A percentile compares a stretch with the other conserved stretches of the same genome.
Evolutionary conservation across 148 eudicot species (phyloP).

Genomic region (Beta vulgaris): DNA sequence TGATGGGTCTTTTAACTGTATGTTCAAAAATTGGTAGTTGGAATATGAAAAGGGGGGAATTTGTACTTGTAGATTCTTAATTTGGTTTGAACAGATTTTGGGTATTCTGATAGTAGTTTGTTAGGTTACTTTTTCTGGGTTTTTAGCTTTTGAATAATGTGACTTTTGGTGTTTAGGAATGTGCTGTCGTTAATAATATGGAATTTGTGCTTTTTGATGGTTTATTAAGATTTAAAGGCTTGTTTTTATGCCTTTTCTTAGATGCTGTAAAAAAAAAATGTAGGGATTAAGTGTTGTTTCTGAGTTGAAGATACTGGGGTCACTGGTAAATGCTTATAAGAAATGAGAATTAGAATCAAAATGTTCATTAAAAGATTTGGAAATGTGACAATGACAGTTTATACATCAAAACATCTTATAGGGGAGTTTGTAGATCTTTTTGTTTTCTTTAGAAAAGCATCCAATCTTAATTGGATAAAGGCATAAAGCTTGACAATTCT

Average conservation of each 20-base stretch:
- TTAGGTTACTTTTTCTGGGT: conserved; percentile 21
- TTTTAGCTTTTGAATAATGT: background rate
- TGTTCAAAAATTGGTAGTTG: background rate
- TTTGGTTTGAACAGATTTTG: conserved; percentile 14
- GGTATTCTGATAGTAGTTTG: conserved; percentile 8
- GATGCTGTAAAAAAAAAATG: background rate
- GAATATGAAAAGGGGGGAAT: conserved; percentile 12
- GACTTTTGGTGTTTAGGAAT: background rate
- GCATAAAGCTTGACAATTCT: background rate
- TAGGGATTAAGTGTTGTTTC: conserved; percentile 4
- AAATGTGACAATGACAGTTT: background rate
- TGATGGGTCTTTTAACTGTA: conserved; percentile 7
- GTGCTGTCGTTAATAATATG: background rate
- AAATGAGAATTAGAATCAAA: background rate
- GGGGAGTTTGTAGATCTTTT: background rate
- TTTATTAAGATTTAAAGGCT: background rate
- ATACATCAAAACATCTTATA: background rate
- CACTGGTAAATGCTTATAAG: background rate
- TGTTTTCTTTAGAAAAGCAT: background rate
- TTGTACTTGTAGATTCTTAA: background rate
- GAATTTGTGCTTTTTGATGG: conserved; percentile 13
- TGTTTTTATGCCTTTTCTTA: conserved; percentile 9
- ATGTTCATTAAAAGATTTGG: background rate
- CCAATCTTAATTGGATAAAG: background rate
- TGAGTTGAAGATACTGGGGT: background rate